Conservation (phyloP, 371 early-diverging fungal species). For the Chytridiales sp. region DNA sequence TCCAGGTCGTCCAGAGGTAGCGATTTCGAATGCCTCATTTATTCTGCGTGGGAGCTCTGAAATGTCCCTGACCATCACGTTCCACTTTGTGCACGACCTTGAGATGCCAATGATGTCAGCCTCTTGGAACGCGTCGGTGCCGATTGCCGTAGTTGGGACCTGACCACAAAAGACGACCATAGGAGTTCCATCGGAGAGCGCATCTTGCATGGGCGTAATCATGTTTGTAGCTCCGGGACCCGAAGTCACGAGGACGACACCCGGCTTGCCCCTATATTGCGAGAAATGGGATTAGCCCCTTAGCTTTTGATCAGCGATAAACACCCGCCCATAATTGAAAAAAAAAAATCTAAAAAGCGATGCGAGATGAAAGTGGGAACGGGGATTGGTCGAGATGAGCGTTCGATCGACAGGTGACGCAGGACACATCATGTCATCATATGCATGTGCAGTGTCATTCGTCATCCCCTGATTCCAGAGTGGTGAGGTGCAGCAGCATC, state of each 20-base stretch:
- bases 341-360: too few species aligned
- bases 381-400: too few species aligned
- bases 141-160: constrained; percentile 89
- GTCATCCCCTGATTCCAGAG: too few species aligned
- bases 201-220: constrained; percentile 96
- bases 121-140: constrained; percentile 97
- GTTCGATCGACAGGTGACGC: too few species aligned
- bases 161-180: constrained; percentile 94
- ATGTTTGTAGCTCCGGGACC: constrained; percentile 99
- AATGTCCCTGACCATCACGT: constrained; percentile 94
- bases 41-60: constrained; percentile 93
- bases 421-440: too few species aligned
- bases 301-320: too few species aligned
- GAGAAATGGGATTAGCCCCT: too few species aligned
- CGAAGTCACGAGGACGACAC: constrained; percentile 93
- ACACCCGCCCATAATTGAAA: too few species aligned
- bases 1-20: constrained; percentile 93
- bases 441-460: too few species aligned
- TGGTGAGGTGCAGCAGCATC: too few species aligned
- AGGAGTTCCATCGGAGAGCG: constrained; percentile 90
- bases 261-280: constrained; percentile 80
- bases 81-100: constrained; percentile 96
- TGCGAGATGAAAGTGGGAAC: too few species aligned
- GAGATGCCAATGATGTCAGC: constrained; percentile 95
- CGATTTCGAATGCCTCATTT: constrained; percentile 95